Evolutionary conservation across 2,329 filamentous ascomycete species (phyloP).

Genomic region (Neopestalotiopsis sp.): DNA sequence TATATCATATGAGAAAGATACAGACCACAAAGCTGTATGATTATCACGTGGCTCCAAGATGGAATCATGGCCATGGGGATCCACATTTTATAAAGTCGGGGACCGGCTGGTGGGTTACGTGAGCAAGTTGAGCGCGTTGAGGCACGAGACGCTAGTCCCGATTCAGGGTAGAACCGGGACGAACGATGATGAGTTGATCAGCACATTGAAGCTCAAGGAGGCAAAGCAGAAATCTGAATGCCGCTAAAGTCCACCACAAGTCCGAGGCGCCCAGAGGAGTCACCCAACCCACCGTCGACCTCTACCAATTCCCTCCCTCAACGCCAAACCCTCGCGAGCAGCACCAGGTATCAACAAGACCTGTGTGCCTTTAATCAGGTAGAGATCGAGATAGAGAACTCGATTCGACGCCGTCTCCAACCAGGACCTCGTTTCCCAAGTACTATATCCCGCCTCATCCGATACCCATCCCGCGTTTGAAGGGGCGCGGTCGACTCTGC

Average conservation of each 20-base stretch:
- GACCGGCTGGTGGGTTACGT: not conserved
- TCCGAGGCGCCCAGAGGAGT: conserved; percentile 11
- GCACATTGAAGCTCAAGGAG: conserved; percentile 20
- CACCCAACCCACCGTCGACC: conserved; percentile 1
- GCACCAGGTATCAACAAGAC: not conserved
- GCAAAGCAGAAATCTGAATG: conserved; percentile 26
- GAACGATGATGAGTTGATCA: conserved; percentile 15
- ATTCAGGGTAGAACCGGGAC: not conserved
- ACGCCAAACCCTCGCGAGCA: not conserved
- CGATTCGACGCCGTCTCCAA: not conserved
- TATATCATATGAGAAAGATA: not conserved
- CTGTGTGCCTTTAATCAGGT: conserved; percentile 18
- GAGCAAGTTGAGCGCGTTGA: not conserved
- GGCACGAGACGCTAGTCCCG: not conserved
- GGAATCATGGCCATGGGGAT: not conserved
- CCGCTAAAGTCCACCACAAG: conserved; percentile 15
- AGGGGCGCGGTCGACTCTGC: conserved; percentile 28
- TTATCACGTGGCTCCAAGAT: not conserved
- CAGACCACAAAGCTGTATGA: not conserved
- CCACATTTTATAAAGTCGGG: not conserved
- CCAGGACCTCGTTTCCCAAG: too few relatives aligned
- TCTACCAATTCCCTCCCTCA: not conserved
- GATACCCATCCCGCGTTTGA: conserved; percentile 20
- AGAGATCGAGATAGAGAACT: not conserved
- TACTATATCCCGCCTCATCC: conserved; percentile 26